These are phyloP conservation scores for Scalesia atractyloides DNA, from an alignment of 129 eudicot genomes.

Conservation along the genomic window DNA sequence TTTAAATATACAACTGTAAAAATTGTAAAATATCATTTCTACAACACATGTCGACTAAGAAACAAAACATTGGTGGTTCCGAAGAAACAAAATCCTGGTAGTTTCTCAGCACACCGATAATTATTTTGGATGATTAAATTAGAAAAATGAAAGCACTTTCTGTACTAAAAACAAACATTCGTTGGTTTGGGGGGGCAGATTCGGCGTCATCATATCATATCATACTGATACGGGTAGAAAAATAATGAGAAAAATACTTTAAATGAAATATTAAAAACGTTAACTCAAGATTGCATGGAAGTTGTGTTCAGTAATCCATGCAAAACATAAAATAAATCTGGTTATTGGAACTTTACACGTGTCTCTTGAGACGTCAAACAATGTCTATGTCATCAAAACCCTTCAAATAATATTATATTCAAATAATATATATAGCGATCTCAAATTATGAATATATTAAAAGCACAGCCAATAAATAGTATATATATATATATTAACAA, in stretches of 20 bases:
- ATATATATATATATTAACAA: too few species aligned
- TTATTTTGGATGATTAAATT: background rate
- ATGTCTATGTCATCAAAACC: too few species aligned
- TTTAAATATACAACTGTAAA: background rate
- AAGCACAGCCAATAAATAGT: too few species aligned
- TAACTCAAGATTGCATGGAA: too few species aligned
- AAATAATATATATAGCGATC: too few species aligned
- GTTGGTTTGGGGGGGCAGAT: background rate
- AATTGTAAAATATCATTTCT: background rate
- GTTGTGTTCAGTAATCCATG: too few species aligned
- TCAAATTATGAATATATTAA: too few species aligned
- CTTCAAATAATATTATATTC: too few species aligned
- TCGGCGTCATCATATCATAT: background rate
- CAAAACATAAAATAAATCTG: too few species aligned
- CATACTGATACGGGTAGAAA: too few species aligned
- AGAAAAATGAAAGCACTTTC: background rate
- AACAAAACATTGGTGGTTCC: conserved; percentile 3
- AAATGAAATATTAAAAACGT: background rate
- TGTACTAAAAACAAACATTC: background rate
- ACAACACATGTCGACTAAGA: background rate
- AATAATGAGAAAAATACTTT: background rate
- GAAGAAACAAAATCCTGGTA: conserved; percentile 8
- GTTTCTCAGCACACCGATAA: background rate
- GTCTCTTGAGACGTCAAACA: too few species aligned
- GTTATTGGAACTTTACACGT: too few species aligned